Conservation (phyloP, 495 filamentous ascomycete genomes). For the Neurospora africana region DNA sequence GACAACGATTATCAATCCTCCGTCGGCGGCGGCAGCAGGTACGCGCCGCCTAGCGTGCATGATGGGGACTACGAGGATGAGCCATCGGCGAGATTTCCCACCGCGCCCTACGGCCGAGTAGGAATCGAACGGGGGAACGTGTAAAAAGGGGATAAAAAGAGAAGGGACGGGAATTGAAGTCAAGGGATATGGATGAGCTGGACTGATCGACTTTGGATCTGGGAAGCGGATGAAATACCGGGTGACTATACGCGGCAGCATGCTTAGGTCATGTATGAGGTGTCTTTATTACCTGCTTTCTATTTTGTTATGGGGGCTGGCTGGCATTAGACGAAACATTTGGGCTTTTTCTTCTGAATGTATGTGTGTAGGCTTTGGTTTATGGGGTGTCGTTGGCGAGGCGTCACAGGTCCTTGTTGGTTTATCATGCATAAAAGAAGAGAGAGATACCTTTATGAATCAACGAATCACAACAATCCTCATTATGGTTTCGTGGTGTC, state of each 20-base stretch:
- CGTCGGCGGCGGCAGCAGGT: constrained; percentile 15
- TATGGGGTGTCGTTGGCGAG: neutral
- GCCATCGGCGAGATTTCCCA: constrained; percentile 30
- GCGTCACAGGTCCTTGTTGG: neutral
- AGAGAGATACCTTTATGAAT: neutral
- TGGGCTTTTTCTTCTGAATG: neutral
- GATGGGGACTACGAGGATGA: constrained; percentile 32
- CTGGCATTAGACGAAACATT: neutral
- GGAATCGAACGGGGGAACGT: neutral
- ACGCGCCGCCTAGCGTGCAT: constrained; percentile 24
- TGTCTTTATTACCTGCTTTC: neutral
- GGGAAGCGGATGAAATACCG: neutral
- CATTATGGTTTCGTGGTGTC: neutral
- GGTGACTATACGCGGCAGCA: neutral
- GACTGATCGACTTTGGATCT: neutral
- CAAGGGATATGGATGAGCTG: neutral
- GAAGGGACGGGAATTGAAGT: neutral
- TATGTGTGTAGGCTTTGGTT: neutral
- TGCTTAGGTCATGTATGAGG: neutral
- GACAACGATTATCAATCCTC: constrained; percentile 26
- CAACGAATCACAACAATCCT: neutral
- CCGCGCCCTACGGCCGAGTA: constrained; percentile 34
- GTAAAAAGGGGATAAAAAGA: neutral
- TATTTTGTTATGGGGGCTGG: neutral
- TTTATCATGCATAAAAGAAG: neutral